phyloP scores from a whole-genome alignment of 2,329 filamentous ascomycete genomes.

The Alternaria brassicicola region DNA sequence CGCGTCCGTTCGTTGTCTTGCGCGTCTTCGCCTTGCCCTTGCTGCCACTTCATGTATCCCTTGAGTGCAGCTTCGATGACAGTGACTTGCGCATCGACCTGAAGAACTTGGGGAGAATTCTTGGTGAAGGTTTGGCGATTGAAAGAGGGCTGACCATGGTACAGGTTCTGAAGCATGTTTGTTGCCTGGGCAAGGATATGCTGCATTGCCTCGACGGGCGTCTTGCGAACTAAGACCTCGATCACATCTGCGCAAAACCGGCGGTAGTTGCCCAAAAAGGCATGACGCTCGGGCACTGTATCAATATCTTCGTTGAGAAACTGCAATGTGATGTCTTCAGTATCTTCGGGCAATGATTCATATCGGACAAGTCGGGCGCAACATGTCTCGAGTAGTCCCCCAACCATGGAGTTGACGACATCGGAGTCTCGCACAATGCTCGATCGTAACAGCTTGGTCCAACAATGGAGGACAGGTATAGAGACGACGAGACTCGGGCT shows the following conservation, averaged over 20 bases:
- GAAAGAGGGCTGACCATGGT: conserved; percentile 71
- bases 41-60: conserved; percentile 83
- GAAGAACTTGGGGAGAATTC: conserved; percentile 73
- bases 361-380: conserved; percentile 85
- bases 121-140: conserved; percentile 63
- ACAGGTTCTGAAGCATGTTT: conserved; percentile 73
- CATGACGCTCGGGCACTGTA: conserved; percentile 89
- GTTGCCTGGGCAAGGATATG: conserved; percentile 86
- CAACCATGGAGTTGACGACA: conserved; percentile 67
- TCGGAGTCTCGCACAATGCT: conserved; percentile 70
- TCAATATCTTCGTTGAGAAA: conserved; percentile 95
- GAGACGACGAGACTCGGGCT: conserved; percentile 90
- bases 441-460: conserved; percentile 81
- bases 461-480: conserved; percentile 88
- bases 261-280: conserved; percentile 93
- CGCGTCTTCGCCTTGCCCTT: conserved; percentile 57
- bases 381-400: conserved; percentile 79
- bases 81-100: conserved; percentile 86
- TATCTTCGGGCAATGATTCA: conserved; percentile 82
- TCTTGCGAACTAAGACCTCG: conserved; percentile 81
- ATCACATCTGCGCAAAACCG: conserved; percentile 88
- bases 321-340: conserved; percentile 76
- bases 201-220: conserved; percentile 81
- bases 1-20: conserved; percentile 59
- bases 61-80: conserved; percentile 88